A percentile compares a stretch with the other conserved stretches of the same genome.
phyloP scores from a whole-genome alignment of 2,329 filamentous ascomycete genomes.

The Trichothecium sympodiale region DNA sequence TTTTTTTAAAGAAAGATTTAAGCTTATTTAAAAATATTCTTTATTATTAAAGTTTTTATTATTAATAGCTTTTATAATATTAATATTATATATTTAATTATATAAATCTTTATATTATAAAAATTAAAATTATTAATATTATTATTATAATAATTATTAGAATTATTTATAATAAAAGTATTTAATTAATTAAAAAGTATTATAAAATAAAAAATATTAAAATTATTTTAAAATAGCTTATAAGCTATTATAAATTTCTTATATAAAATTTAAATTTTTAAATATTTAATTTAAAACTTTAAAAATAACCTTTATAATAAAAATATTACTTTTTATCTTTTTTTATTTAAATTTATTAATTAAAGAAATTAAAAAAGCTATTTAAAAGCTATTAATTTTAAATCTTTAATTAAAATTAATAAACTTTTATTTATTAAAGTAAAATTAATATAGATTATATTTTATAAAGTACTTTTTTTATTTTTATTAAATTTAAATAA shows the following conservation, averaged over 20 bases:
- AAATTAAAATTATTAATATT: slow-evolving; percentile 1
- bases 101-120: neutral
- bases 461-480: too few species aligned
- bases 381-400: neutral
- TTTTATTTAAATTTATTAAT: neutral
- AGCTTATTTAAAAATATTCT: neutral
- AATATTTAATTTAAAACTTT: neutral
- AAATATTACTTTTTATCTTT: neutral
- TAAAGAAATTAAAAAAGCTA: neutral
- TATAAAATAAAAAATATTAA: too few species aligned
- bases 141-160: neutral
- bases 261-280: neutral
- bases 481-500: neutral
- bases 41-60: neutral
- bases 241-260: neutral
- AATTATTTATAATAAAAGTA: neutral
- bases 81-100: neutral
- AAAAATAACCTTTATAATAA: neutral
- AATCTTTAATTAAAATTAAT: neutral
- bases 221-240: neutral
- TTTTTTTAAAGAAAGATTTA: neutral
- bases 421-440: neutral
- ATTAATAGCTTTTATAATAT: neutral
- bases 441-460: neutral
- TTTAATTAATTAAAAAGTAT: slow-evolving; percentile 4